Evolutionary conservation across 2,329 filamentous ascomycete genomes (phyloP).

Genomic region (Curvularia sp.): DNA sequence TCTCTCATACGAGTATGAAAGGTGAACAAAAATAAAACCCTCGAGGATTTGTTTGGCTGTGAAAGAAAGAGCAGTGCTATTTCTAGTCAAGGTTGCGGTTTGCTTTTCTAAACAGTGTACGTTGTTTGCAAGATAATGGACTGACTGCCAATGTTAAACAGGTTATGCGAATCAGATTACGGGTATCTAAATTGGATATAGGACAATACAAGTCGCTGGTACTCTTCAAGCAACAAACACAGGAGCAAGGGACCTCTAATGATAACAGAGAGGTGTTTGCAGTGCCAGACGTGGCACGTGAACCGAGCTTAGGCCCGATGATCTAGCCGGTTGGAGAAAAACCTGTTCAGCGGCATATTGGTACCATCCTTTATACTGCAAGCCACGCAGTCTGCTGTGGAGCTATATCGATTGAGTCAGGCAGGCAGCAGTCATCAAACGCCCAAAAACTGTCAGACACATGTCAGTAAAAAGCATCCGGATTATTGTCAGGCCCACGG

Average conservation of each 20-base stretch:
- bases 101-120: not conserved
- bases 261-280: not conserved
- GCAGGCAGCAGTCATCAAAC: too few species aligned
- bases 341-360: not conserved
- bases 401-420: not conserved
- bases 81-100: not conserved
- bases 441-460: not conserved
- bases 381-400: not conserved
- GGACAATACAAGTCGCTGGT: not conserved
- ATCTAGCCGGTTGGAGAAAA: not conserved
- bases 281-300: conserved; percentile 2
- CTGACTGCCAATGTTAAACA: not conserved
- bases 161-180: conserved; percentile 1
- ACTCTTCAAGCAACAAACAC: not conserved
- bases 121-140: not conserved
- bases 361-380: not conserved
- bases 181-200: conserved; percentile 10
- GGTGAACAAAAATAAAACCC: not conserved
- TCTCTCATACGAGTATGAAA: not conserved
- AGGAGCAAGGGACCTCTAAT: not conserved
- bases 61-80: not conserved
- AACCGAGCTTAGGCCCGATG: conserved; percentile 2
- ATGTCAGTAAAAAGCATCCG: conserved; percentile 44
- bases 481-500: conserved; percentile 43
- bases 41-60: not conserved